Conservation (phyloP, 768 basidiomycete species). For the Suillus tomentosus region DNA sequence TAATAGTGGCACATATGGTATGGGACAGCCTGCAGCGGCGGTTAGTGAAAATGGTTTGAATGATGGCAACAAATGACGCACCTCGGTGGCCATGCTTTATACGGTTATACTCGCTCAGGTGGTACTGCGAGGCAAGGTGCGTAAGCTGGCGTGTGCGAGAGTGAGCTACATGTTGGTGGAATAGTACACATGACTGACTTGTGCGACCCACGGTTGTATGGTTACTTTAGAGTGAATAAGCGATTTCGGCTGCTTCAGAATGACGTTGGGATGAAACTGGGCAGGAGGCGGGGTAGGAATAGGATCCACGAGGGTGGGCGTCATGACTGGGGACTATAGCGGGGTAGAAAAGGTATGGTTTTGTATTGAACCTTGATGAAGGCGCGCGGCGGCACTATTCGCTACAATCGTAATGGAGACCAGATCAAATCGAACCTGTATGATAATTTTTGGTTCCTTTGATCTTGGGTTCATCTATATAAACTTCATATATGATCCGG, state of each 20-base stretch:
- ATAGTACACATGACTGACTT: conserved; percentile 18
- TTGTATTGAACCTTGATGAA: background rate
- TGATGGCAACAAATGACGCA: conserved; percentile 8
- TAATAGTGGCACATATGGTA: conserved; percentile 63
- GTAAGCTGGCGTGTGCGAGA: conserved; percentile 41
- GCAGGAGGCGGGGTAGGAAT: background rate
- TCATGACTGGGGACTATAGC: conserved; percentile 4
- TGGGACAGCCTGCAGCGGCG: conserved; percentile 50
- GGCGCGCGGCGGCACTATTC: background rate
- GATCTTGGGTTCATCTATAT: no score
- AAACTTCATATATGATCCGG: background rate
- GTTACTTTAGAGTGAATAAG: conserved; percentile 1
- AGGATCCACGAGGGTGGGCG: background rate
- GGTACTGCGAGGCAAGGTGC: conserved; percentile 72
- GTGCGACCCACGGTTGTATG: conserved; percentile 19
- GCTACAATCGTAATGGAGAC: background rate
- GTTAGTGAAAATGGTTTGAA: conserved; percentile 1
- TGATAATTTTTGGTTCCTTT: no score
- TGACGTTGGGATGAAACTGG: background rate
- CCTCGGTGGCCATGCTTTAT: conserved; percentile 61
- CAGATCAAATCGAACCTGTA: background rate
- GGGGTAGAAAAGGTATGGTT: background rate
- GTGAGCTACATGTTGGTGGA: background rate
- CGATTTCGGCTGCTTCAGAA: background rate
- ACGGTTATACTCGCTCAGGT: conserved; percentile 68